Evolutionary conservation across 2,329 filamentous ascomycete species (phyloP).

Genomic region (Trichoderma guizhouense): DNA sequence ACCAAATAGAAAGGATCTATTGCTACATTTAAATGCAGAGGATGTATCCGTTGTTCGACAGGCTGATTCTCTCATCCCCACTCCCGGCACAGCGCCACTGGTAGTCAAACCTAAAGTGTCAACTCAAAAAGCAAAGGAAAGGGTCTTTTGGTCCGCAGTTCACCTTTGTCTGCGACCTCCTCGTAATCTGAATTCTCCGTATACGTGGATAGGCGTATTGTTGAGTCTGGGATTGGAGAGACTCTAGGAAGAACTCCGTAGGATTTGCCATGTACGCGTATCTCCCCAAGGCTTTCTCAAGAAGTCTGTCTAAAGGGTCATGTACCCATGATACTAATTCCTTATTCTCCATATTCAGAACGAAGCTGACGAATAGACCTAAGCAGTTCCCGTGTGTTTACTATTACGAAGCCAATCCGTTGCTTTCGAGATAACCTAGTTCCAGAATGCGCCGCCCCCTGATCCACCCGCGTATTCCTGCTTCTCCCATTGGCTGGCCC

Average conservation of each 20-base stretch:
- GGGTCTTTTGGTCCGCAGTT: background rate
- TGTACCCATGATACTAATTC: background rate
- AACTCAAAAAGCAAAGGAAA: background rate
- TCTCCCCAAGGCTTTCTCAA: background rate
- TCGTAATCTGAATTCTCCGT: background rate
- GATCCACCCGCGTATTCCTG: constrained; percentile 3
- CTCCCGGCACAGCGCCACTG: background rate
- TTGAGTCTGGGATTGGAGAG: background rate
- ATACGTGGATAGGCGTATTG: background rate
- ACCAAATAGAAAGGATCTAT: background rate
- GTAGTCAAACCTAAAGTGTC: background rate
- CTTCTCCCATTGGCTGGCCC: background rate
- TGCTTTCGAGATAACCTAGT: background rate
- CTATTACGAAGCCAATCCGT: background rate
- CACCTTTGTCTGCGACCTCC: background rate
- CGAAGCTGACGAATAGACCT: background rate
- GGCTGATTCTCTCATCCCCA: background rate
- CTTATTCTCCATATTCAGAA: background rate
- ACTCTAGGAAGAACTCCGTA: background rate
- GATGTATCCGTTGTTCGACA: background rate
- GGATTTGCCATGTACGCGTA: background rate
- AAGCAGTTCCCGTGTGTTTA: background rate
- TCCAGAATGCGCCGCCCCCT: background rate
- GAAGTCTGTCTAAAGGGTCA: background rate
- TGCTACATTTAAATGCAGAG: background rate